Evolutionary conservation across 163 green algal species (phyloP), one percentile per base, ranked within the genome.

Genomic region (Chlorella variabilis): DNA sequence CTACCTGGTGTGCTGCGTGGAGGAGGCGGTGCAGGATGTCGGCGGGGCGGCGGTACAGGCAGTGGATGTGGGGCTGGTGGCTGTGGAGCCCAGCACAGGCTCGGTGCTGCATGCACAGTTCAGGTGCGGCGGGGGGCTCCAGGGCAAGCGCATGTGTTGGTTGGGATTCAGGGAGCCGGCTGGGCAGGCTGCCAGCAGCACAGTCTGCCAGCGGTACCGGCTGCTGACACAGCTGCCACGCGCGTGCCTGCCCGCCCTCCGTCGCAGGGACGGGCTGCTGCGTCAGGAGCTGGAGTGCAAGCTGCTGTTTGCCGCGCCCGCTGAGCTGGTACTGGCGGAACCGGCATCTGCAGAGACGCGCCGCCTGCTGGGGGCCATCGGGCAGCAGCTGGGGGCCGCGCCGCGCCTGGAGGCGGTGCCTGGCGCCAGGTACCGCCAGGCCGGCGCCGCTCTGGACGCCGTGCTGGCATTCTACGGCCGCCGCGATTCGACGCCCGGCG

Each of bases 41-140:
- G n/a, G 23, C 66, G 82, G 59, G 75, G 71, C 41, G 23, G 27
- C 56, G 38, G 39, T 4, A 7, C 58, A 48, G 20, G 73, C 75
- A 20, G 87, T 84, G 23, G 38, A 87, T 17, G 59, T 97, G 27
- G 94, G 87, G 15, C 27, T 98, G 15, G 86, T 97, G n/a, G 94
- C 94, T 9, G 87, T 98, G 33, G 95, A 98, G 78, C 88, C 87
- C 39, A 87, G 83, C 78, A 96, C 92, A 2, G 94, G 95, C 0
- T 89, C 94, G 59, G 89, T 98, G n/a, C 83, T 92, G 45, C 91
- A 91, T 15, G 84, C 71, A 0, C 56, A 94, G 69, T 96, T 95
- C 87, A 89, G 79, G 87, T 91, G 31, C 4, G 78, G n/a, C n/a
- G n/a, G n/a, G n/a, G n/a, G n/a, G n/a, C n/a, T n/a, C n/a, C n/a